phyloP scores from a whole-genome alignment of 2,329 filamentous ascomycete species.

The Alternaria tenuissima region DNA sequence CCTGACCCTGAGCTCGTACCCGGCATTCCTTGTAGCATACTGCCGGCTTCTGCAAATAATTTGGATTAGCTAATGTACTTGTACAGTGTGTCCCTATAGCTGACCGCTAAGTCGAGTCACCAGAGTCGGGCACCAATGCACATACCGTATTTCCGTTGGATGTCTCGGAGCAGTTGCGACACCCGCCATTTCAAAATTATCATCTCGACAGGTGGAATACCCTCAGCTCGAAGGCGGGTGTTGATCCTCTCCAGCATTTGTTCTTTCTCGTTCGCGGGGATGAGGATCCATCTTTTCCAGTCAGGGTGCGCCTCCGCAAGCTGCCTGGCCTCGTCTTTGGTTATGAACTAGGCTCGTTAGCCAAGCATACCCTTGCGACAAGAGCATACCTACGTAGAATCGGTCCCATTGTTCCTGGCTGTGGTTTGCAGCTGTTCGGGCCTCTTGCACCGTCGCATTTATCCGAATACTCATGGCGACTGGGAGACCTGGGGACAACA shows the following conservation, averaged over 20 bases:
- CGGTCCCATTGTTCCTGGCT: slow-evolving; percentile 50
- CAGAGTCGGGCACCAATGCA: slow-evolving; percentile 31
- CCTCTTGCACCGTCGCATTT: slow-evolving; percentile 50
- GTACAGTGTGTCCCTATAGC: slow-evolving; percentile 28
- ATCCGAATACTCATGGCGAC: slow-evolving; percentile 49
- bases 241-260: slow-evolving; percentile 48
- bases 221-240: slow-evolving; percentile 43
- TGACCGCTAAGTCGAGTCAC: slow-evolving; percentile 25
- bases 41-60: slow-evolving; percentile 47
- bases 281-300: slow-evolving; percentile 50
- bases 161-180: slow-evolving; percentile 47
- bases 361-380: slow-evolving; percentile 19
- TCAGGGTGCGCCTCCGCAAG: slow-evolving; percentile 48
- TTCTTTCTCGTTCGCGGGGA: slow-evolving; percentile 49
- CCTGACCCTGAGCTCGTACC: slow-evolving; percentile 29
- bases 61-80: slow-evolving; percentile 41
- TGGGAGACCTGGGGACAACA: slow-evolving; percentile 29
- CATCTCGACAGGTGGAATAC: slow-evolving; percentile 49
- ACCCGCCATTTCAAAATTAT: slow-evolving; percentile 50
- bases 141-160: slow-evolving; percentile 50
- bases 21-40: slow-evolving; percentile 46
- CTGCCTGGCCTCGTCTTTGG: slow-evolving; percentile 48
- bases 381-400: slow-evolving; percentile 45
- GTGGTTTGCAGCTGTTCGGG: slow-evolving; percentile 45
- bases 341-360: slow-evolving; percentile 48